phyloP scores from a whole-genome alignment of 768 basidiomycete species.

The Porphyrellus cyaneotinctus region DNA sequence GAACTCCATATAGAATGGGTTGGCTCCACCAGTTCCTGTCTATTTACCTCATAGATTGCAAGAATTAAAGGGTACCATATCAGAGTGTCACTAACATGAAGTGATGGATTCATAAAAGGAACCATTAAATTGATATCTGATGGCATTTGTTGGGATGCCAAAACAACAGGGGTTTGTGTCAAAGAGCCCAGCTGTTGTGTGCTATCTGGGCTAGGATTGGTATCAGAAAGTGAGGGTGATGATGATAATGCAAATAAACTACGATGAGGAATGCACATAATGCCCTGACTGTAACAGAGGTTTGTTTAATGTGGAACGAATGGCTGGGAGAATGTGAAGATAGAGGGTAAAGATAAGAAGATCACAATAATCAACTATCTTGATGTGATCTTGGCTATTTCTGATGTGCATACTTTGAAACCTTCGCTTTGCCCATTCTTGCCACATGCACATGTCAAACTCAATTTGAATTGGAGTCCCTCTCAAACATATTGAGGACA shows the following conservation, averaged over 20 bases:
- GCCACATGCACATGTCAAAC: not conserved
- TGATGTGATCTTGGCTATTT: too few species aligned
- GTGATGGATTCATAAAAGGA: too few species aligned
- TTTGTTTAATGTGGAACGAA: too few species aligned
- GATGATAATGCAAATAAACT: too few species aligned
- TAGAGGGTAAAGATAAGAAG: not conserved
- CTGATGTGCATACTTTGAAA: too few species aligned
- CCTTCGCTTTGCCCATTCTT: not conserved
- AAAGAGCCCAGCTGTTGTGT: too few species aligned
- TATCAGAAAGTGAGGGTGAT: not conserved
- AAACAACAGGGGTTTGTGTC: too few species aligned
- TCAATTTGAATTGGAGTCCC: not conserved
- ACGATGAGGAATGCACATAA: too few species aligned
- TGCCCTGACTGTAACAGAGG: too few species aligned
- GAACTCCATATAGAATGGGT: not conserved
- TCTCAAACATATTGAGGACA: not conserved
- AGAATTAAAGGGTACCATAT: not conserved
- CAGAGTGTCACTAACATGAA: too few species aligned
- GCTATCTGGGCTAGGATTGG: too few species aligned
- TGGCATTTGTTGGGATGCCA: not conserved
- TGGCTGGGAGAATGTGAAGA: too few species aligned
- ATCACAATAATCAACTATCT: not conserved
- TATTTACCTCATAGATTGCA: not conserved
- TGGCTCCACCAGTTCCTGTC: not conserved
- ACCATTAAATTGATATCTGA: not conserved